phyloP scores from a whole-genome alignment of 1,284 basidiomycete genomes.

The Trichosporon asahii region DNA sequence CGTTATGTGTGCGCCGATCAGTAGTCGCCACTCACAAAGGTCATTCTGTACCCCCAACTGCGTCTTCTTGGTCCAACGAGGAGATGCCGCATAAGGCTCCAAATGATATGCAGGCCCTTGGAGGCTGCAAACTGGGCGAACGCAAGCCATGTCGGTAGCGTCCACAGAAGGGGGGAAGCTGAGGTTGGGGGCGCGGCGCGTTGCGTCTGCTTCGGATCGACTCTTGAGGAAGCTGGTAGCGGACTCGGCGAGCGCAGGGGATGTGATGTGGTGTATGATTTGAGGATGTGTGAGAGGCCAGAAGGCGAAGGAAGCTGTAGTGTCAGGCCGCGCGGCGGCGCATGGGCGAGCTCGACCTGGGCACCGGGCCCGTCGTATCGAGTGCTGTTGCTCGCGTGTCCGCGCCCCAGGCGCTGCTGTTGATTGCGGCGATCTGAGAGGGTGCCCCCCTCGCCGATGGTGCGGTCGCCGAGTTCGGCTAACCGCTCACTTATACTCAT shows the following conservation, averaged over 20 bases:
- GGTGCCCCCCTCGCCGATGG: conserved; percentile 7
- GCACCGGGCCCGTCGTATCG: conserved; percentile 1
- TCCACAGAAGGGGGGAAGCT: conserved; percentile 40
- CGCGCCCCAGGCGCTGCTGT: neutral
- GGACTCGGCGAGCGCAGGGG: conserved; percentile 47
- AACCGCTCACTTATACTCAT: conserved; percentile 9
- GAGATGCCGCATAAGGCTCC: conserved; percentile 42
- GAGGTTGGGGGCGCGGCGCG: conserved; percentile 38
- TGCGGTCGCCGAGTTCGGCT: conserved; percentile 5
- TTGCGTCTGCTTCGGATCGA: conserved; percentile 43
- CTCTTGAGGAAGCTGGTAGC: conserved; percentile 45
- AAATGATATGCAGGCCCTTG: conserved; percentile 47
- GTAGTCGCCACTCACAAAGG: conserved; percentile 31
- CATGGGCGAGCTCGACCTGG: conserved; percentile 34
- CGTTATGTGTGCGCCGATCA: neutral
- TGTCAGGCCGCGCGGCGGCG: conserved; percentile 41
- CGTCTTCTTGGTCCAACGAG: conserved; percentile 46
- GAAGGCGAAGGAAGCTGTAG: conserved; percentile 19
- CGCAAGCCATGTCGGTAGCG: conserved; percentile 41
- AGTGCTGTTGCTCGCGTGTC: neutral
- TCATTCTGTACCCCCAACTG: conserved; percentile 53
- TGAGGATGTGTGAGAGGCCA: conserved; percentile 36
- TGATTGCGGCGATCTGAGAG: neutral
- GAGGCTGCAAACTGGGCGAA: conserved; percentile 41
- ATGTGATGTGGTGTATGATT: conserved; percentile 41